Conservation (phyloP, 495 filamentous ascomycete species). For the Penicillium canescens region DNA sequence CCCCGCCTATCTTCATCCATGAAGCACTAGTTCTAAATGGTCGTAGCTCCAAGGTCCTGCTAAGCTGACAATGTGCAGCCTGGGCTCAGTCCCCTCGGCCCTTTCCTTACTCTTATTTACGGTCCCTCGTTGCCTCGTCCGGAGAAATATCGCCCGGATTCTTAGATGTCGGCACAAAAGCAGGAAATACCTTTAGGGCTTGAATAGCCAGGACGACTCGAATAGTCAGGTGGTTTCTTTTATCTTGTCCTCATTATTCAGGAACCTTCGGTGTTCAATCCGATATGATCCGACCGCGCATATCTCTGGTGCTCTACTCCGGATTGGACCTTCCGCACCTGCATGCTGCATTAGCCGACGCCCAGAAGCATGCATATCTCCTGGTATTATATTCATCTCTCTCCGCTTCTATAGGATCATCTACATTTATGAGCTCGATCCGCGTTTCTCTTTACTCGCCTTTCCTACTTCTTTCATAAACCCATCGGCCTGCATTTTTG, state of each 20-base stretch:
- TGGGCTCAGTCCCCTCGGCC: slow-evolving; percentile 13
- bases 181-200: slow-evolving; percentile 3
- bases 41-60: slow-evolving; percentile 8
- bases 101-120: slow-evolving; percentile 8
- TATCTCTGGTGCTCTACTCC: not conserved
- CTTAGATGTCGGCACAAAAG: slow-evolving; percentile 12
- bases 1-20: slow-evolving; percentile 6
- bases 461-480: not conserved
- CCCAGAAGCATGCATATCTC: not conserved
- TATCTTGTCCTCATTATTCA: not conserved
- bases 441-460: not conserved
- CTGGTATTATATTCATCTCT: not conserved
- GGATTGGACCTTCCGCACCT: slow-evolving; percentile 1
- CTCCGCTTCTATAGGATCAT: not conserved
- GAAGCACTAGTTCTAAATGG: slow-evolving; percentile 14
- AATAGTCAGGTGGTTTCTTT: not conserved
- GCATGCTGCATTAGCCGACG: slow-evolving; percentile 7
- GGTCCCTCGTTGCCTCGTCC: slow-evolving; percentile 13
- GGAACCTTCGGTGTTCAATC: not conserved
- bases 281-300: slow-evolving; percentile 21
- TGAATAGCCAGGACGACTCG: not conserved
- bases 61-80: slow-evolving; percentile 24
- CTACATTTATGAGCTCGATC: not conserved
- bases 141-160: slow-evolving; percentile 10
- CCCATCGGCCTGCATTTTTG: slow-evolving; percentile 2